A percentile compares a stretch with the other conserved stretches of the same genome.
Conservation (phyloP, 805 yeast genomes). For the Saccharomycopsis synnaedendra region DNA sequence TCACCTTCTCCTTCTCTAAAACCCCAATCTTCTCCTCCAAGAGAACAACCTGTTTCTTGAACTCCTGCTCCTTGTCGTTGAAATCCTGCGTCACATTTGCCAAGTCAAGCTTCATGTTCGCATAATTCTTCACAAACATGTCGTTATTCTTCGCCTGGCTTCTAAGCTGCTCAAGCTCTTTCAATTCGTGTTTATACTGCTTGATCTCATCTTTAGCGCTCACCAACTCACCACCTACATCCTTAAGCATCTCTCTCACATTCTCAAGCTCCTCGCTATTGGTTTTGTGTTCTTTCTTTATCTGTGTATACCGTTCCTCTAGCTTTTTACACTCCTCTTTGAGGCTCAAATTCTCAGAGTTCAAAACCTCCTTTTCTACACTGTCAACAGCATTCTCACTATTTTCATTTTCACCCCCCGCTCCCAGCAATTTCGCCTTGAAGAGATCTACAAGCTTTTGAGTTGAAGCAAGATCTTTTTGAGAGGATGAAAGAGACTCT, state of each 20-base stretch:
- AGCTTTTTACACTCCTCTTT: constrained; percentile 1
- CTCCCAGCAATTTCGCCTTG: constrained; percentile 4
- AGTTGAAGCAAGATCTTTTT: background rate
- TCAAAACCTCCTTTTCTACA: background rate
- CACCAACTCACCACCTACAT: constrained; percentile 73
- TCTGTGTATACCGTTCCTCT: background rate
- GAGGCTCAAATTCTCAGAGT: constrained; percentile 1
- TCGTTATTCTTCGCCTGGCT: constrained; percentile 16
- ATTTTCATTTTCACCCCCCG: background rate
- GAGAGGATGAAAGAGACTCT: background rate
- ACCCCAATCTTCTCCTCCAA: constrained; percentile 21
- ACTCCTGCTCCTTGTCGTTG: constrained; percentile 14
- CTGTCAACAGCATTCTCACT: background rate
- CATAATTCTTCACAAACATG: constrained; percentile 10
- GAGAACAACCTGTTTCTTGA: constrained; percentile 15
- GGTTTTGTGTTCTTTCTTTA: constrained; percentile 11
- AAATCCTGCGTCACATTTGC: constrained; percentile 12
- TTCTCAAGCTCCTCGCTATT: constrained; percentile 56
- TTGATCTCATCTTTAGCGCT: constrained; percentile 52
- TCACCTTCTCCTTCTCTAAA: constrained; percentile 12
- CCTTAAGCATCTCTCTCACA: constrained; percentile 63
- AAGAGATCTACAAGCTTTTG: constrained; percentile 9
- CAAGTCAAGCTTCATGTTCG: constrained; percentile 13
- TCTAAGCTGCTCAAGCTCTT: constrained; percentile 13
- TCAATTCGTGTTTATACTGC: constrained; percentile 11